These are phyloP conservation scores for Termitomyces sp. DNA, from an alignment of 768 basidiomycete genomes.

Conservation along the genomic window DNA sequence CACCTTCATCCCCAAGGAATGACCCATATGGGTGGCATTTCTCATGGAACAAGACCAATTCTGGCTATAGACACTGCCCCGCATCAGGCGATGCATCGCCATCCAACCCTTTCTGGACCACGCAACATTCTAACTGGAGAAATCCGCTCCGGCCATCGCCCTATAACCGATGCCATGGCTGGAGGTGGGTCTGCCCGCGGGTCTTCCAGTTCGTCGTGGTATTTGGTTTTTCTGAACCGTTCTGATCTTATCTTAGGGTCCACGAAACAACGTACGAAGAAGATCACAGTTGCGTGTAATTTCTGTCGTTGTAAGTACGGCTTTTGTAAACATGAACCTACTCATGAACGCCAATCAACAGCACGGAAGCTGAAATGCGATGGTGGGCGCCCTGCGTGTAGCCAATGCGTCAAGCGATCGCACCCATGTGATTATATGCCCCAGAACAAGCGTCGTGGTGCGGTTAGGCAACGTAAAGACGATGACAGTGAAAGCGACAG, in stretches of 20 bases:
- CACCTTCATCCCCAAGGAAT: constrained; percentile 30
- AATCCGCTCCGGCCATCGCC: constrained; percentile 37
- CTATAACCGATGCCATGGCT: constrained; percentile 33
- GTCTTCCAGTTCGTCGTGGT: constrained; percentile 30
- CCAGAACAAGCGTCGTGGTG: constrained; percentile 67
- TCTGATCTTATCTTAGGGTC: constrained; percentile 34
- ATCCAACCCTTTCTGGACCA: constrained; percentile 37
- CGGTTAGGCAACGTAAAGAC: constrained; percentile 48
- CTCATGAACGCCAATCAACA: constrained; percentile 25
- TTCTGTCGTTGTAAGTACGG: constrained; percentile 77
- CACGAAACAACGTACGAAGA: constrained; percentile 68
- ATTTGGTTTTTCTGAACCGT: constrained; percentile 14
- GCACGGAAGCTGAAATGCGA: constrained; percentile 88
- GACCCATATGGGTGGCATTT: constrained; percentile 39
- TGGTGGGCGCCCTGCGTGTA: constrained; percentile 76
- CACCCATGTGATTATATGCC: constrained; percentile 80
- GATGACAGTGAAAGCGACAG: constrained; percentile 68
- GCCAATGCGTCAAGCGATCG: constrained; percentile 74
- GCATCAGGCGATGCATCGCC: constrained; percentile 37
- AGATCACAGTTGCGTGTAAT: constrained; percentile 87
- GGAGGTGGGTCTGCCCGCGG: constrained; percentile 27
- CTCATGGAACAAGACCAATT: constrained; percentile 47
- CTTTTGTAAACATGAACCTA: neutral
- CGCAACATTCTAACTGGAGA: constrained; percentile 44
- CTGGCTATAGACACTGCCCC: constrained; percentile 59